Evolutionary conservation across 306 rosid species (phyloP).

Genomic region (Trifolium fragiferum): DNA sequence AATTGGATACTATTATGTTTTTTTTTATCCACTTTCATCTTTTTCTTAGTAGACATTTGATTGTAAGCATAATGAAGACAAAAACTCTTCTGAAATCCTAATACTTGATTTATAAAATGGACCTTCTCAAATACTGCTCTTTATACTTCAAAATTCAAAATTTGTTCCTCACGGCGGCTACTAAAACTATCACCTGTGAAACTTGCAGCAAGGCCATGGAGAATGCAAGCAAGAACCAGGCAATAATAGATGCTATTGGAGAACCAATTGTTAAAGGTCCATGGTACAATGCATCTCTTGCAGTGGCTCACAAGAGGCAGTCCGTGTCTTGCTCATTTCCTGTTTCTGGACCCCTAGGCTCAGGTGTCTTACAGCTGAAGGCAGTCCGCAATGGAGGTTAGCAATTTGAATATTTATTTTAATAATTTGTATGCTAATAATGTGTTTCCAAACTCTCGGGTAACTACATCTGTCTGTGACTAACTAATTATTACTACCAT

Average conservation of each 20-base stretch:
- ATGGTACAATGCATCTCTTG: conserved; percentile 97
- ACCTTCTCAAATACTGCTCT: conserved; percentile 30
- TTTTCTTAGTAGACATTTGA: background rate
- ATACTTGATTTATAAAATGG: conserved; percentile 9
- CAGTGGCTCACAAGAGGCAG: conserved; percentile 86
- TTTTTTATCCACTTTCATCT: conserved; percentile 1
- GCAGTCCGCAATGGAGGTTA: conserved; percentile 89
- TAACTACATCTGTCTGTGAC: conserved; percentile 1
- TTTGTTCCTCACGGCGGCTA: conserved; percentile 24
- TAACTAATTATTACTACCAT: conserved; percentile 9
- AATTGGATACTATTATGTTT: background rate
- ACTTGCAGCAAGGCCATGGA: conserved; percentile 90
- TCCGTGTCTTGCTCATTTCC: conserved; percentile 94
- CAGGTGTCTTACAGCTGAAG: conserved; percentile 80
- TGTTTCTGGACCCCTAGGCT: conserved; percentile 81
- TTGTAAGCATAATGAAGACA: conserved; percentile 13
- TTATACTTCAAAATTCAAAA: conserved; percentile 34
- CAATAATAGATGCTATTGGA: conserved; percentile 78
- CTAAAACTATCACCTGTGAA: conserved; percentile 37
- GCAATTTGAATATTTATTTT: conserved; percentile 33
- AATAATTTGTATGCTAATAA: conserved; percentile 7
- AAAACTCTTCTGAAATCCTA: conserved; percentile 17
- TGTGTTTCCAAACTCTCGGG: background rate
- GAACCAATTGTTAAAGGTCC: conserved; percentile 89
- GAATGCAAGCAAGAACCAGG: conserved; percentile 63